phyloP scores from a whole-genome alignment of 2,329 filamentous ascomycete genomes.

The Phialemoniopsis sp. region DNA sequence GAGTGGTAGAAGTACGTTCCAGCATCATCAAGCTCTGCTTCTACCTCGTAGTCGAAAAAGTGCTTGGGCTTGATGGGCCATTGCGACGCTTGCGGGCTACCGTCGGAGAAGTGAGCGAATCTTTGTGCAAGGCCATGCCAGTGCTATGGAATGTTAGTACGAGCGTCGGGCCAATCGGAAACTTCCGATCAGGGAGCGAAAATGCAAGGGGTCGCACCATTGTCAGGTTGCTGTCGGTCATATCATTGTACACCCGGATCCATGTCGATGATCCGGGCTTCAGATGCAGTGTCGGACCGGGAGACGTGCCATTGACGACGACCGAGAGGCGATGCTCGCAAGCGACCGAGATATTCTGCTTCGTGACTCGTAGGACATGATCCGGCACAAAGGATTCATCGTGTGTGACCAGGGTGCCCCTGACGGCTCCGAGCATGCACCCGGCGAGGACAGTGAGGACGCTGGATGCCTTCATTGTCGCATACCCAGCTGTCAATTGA shows the following conservation, averaged over 20 bases:
- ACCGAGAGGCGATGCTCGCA: slow-evolving; percentile 36
- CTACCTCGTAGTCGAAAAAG: slow-evolving; percentile 66
- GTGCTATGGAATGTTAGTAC: slow-evolving; percentile 36
- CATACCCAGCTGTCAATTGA: no score
- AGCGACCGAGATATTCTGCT: slow-evolving; percentile 32
- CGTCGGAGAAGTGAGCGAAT: slow-evolving; percentile 60
- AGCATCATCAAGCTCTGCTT: slow-evolving; percentile 43
- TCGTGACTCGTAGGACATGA: slow-evolving; percentile 38
- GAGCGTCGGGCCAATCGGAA: no score
- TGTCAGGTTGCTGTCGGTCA: slow-evolving; percentile 48
- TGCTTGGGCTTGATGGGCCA: slow-evolving; percentile 60
- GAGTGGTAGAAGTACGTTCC: slow-evolving; percentile 64
- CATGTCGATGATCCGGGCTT: slow-evolving; percentile 41
- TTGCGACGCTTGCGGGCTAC: slow-evolving; percentile 54
- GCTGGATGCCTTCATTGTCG: no score
- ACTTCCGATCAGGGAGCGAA: not conserved
- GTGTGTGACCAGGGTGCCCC: slow-evolving; percentile 10
- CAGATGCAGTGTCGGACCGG: slow-evolving; percentile 44
- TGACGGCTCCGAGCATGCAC: no score
- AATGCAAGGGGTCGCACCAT: slow-evolving; percentile 32
- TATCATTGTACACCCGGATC: slow-evolving; percentile 57
- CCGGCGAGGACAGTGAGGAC: no score
- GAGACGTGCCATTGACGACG: slow-evolving; percentile 47
- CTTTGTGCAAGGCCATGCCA: slow-evolving; percentile 63
- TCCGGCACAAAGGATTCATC: slow-evolving; percentile 31